Evolutionary conservation across 768 basidiomycete genomes (phyloP), one percentile per base, ranked within the genome.

Genomic region (Amanita thiersii): DNA sequence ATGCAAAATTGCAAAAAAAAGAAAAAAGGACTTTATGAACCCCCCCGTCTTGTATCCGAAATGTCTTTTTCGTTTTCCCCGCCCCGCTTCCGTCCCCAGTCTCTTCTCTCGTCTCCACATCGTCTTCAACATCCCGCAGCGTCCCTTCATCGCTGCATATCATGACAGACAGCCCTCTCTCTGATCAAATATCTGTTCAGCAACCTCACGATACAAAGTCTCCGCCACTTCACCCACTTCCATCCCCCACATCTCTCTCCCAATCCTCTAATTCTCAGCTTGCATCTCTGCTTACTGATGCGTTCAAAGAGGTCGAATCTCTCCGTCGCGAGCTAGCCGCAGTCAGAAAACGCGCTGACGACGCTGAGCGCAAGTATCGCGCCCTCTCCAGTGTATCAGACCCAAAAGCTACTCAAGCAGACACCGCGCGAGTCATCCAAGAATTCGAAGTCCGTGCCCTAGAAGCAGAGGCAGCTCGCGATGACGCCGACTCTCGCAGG

Each of bases 241-340:
- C 47, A 3, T 30, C 53, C 14, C 43, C 47, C 12, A 7, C 53
- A 19, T 28, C 51, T 7, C 32, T 47, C 20, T 19, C 45, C 4
- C 56, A 59, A 19, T 66, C 69, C 19, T 45, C 44, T 12, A 65
- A 75, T 49, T 60, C 76, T 1, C 69, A 73, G 44, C 75, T 83
- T 52, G 79, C 80, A 10, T 50, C 63, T 5, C 68, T 82, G 36
- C 75, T 84, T 53, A 53, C 72, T 3, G 61, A 69, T 26, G 65
- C 73, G 34, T 75, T 74, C 51, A 62, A 62, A 49, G 78, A 82
- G 33, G 54, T 60, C 25, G 80, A 82, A 8, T 9, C 39, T 15
- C 68, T 82, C 35, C 63, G 67, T 14, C 64, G 62, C 25, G 75
- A 82, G 44, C 72, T 82, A 47, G 44, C 52, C 1, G 12, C 48